Base-by-base conservation (phyloP, 2,329 filamentous ascomycete species). In the Pseudonectria buxi region DNA sequence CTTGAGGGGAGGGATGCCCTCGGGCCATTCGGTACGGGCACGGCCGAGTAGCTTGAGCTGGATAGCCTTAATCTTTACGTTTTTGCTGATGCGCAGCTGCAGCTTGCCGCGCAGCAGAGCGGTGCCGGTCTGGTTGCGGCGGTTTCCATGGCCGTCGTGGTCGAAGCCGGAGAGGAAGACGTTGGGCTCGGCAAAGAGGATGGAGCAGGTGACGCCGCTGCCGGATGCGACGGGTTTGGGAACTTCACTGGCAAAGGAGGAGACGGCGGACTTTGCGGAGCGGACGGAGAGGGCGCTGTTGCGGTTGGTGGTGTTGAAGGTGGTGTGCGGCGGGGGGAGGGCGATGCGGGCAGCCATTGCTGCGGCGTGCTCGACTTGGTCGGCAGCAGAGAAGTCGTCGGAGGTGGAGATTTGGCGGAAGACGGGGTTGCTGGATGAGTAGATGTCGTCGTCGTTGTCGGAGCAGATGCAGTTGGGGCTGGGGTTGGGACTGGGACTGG, bases 11-110 rank as follows among this genome's bases (percentile, higher is more conserved):
- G 92, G 90, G 22, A 96, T 92, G 33, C 88, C 87, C 66, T 96
- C 92, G 12, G 92, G 90, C 92, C 92, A 98, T 55, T 95, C 88
- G 2, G 92, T 96, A 45, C 83, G 77, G 3, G 88, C 86, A 55
- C 80, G 83, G 22, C 90, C 92, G 27, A 81, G 76, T 49, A 98
- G 85, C 51, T 86, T 90, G 34, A 98, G 69, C 6, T 84, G 88
- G 15, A 98, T 76, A 4, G 86, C 83, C 67, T 95, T 95, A 47
- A 98, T 81, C 63, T 98, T 98, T 30, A 88, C 79, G 46, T 86
- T 84, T 57, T 96, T 96, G 30, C 84, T 81, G 10, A 96, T 76
- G 40, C 82, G 82, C 26, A 98, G 59, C 51, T 86, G 82, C 37
- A 98, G 62, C 46, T 81, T 88, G 13, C 92, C 92, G 37, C 92